Base-by-base conservation (phyloP, 1,284 basidiomycete species). In the Leccinum fallax region DNA sequence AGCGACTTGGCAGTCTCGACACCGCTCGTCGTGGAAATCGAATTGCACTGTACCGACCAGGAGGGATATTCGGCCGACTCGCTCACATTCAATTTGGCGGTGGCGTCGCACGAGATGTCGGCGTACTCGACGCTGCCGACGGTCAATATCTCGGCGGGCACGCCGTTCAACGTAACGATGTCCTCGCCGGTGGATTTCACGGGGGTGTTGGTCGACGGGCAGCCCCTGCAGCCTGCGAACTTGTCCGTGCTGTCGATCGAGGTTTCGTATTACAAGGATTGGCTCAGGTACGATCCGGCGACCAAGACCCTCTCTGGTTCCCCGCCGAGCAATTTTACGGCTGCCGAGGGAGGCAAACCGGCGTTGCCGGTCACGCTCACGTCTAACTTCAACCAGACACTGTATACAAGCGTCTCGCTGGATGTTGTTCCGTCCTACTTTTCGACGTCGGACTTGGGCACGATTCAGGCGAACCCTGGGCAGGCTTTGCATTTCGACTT, bases 401-500 rank as follows among this genome's bases (percentile, higher is more conserved):
- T 90, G 59, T 75, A 81, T 55, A 86, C 87, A 13, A 86, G 82
- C 59, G 76, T 94, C 43, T 78, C 82, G 5, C 66, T 96, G 58
- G 81, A 81, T 15, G 74, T 92, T 26, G 87, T 87, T 21, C 82
- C 88, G 5, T 89, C 92, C 0, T 87, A 84, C 69, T 94, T 95
- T 75, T 81, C 81, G 16, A 66, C 76, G n/a, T 74, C 83, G 19
- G 77, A 78, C 13, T 74, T 93, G 43, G 84, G 87, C 5, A 77
- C 83, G n/a, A 76, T 89, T 59, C 75, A 82, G 49, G 80, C 81
- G 38, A 76, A 76, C 62, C 72, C 81, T 64, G 77, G 86, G 64
- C 66, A 79, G 72, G 55, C 63, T 71, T 71, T 90, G 52, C 66
- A 76, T 2, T 85, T 89, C 65, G 70, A 79, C 65, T 77, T 93